Evolutionary conservation across 768 basidiomycete genomes (phyloP).

Genomic region (Suillus spraguei): DNA sequence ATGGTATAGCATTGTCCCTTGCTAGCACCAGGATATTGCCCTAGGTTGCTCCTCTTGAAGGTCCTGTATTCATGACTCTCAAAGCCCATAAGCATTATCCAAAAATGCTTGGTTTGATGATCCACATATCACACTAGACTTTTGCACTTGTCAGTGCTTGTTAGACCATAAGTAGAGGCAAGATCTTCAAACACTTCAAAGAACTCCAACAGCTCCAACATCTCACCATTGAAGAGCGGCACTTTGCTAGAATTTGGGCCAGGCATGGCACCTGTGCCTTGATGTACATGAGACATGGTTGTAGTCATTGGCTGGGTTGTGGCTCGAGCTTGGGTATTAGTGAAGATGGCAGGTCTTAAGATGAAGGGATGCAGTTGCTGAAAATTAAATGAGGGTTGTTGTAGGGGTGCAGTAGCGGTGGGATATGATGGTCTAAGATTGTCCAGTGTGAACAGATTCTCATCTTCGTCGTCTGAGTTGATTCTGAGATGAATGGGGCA

Average conservation of each 20-base stretch:
- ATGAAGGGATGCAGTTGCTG: too few species aligned
- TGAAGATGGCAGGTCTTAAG: too few species aligned
- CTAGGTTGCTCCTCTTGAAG: slow-evolving; percentile 10
- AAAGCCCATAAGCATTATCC: slow-evolving; percentile 9
- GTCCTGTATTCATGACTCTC: neutral
- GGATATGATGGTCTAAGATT: too few species aligned
- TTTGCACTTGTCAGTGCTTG: slow-evolving; percentile 11
- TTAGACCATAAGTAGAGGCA: neutral
- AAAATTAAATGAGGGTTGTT: too few species aligned
- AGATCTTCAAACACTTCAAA: slow-evolving; percentile 13
- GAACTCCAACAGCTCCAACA: slow-evolving; percentile 11
- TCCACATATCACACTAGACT: too few species aligned
- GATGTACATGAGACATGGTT: too few species aligned
- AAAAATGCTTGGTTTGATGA: neutral
- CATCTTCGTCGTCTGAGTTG: too few species aligned
- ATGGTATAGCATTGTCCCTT: slow-evolving; percentile 9
- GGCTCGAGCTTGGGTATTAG: too few species aligned
- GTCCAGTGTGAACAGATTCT: too few species aligned
- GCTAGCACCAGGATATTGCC: slow-evolving; percentile 1
- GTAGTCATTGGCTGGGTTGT: too few species aligned
- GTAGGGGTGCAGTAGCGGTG: too few species aligned
- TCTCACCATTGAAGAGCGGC: slow-evolving; percentile 7
- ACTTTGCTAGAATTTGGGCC: neutral
- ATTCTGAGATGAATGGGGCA: too few species aligned
- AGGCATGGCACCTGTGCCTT: neutral